Evolutionary conservation across 495 filamentous ascomycete species (phyloP), one percentile per base, ranked within the genome.

Genomic region (Pyronema omphalodes): DNA sequence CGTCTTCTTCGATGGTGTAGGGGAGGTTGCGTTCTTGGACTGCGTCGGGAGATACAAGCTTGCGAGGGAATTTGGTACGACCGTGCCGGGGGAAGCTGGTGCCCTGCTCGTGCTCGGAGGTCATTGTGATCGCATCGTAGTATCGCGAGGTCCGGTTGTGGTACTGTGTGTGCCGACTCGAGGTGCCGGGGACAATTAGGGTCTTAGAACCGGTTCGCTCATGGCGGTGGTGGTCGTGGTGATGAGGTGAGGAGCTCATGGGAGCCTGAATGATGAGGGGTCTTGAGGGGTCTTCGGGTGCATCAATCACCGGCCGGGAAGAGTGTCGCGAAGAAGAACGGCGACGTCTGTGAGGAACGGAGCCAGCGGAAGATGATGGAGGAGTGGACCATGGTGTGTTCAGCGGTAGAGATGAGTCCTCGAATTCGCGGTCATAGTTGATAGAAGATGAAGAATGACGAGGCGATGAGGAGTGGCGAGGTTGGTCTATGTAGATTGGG

Each of bases 51-150:
- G 35, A 56, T 12, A 66, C 62, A 7, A 65, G 54, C 12, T 52
- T 62, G 6, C 55, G 53, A 11, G 63, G 63, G 48, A 66, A 65
- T 34, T 57, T 51, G 19, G 63, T 66, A 34, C 63, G 58, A 9
- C 63, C 63, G 14, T 43, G 54, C 7, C 62, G 62, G 15, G 55
- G 46, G 52, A 56, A 18, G 1, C 56, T 48, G 9, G 37, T 9
- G 36, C 37, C 37, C 17, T 8, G 14, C 14, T 62, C 60, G 6
- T 36, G 49, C 11, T 55, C 56, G 2, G 57, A 48, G 9, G 55
- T 29, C 12, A 59, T 52, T 15, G 44, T 43, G 15, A 53, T 61
- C 15, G 47, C 60, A 8, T 52, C 54, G 49, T 61, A 65, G 40
- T 53, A 57, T 9, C 46, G 19, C 17, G 44, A 15, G 59, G 55